These are phyloP conservation scores for Nakazawaea populi DNA, from an alignment of 805 yeast genomes.

Conservation along the genomic window DNA sequence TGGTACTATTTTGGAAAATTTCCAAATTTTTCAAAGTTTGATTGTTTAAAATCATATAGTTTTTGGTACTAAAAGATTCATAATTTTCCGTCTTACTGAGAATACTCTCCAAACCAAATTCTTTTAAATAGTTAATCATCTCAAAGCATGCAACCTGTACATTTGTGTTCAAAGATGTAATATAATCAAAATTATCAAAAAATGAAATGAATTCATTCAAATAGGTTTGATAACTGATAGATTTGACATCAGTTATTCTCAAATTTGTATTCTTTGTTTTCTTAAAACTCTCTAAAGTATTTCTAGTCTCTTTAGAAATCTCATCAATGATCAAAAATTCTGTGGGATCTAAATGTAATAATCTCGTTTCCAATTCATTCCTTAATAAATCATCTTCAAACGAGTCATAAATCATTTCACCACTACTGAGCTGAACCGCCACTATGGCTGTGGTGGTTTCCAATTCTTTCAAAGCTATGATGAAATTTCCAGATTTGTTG, in stretches of 20 bases:
- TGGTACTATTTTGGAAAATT: conserved; percentile 62
- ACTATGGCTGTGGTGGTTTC: conserved; percentile 36
- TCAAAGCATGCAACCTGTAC: conserved; percentile 35
- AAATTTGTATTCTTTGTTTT: conserved; percentile 11
- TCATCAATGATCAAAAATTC: conserved; percentile 50
- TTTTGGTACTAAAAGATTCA: conserved; percentile 40
- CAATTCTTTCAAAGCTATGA: conserved; percentile 37
- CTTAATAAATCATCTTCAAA: conserved; percentile 56
- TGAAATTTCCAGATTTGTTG: conserved; percentile 34
- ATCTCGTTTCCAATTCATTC: conserved; percentile 67
- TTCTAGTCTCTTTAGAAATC: conserved; percentile 27
- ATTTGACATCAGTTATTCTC: conserved; percentile 8
- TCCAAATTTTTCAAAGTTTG: conserved; percentile 70
- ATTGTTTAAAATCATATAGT: conserved; percentile 54
- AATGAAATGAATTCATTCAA: not conserved
- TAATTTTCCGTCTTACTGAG: conserved; percentile 49
- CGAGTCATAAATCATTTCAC: conserved; percentile 67
- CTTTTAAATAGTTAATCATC: conserved; percentile 49
- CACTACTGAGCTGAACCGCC: conserved; percentile 67
- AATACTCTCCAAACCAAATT: conserved; percentile 55
- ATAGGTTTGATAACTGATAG: not conserved
- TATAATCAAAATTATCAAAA: conserved; percentile 16
- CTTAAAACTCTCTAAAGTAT: conserved; percentile 7
- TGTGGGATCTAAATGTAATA: conserved; percentile 68
- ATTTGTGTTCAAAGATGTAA: conserved; percentile 20